A percentile compares a stretch with the other conserved stretches of the same genome.
Conservation (phyloP, 129 eudicot genomes). For the Escallonia herrerae region DNA sequence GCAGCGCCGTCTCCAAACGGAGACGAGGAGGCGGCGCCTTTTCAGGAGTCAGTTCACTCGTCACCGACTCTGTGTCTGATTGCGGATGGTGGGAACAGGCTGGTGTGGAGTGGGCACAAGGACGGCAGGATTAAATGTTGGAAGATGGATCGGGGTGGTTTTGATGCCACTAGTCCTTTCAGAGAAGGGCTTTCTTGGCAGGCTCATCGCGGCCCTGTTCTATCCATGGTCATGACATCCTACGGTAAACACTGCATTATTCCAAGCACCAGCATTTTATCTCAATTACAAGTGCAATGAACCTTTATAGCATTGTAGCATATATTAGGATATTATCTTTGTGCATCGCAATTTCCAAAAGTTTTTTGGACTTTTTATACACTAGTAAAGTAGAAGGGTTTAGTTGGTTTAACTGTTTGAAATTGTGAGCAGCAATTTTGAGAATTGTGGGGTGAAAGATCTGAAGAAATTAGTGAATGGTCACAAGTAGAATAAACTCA, state of each 20-base stretch:
- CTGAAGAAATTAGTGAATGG: too few relatives aligned
- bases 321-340: neutral
- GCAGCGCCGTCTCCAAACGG: constrained; percentile 6
- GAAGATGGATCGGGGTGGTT: constrained; percentile 43
- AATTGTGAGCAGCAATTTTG: too few relatives aligned
- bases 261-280: constrained; percentile 3
- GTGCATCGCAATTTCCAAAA: neutral
- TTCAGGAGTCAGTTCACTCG: constrained; percentile 41
- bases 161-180: constrained; percentile 20
- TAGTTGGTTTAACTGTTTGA: too few relatives aligned
- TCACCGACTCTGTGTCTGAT: constrained; percentile 56
- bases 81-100: constrained; percentile 59
- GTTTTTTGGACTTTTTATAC: constrained; percentile 1
- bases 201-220: constrained; percentile 83
- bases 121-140: constrained; percentile 91
- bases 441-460: too few relatives aligned
- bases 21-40: constrained; percentile 54
- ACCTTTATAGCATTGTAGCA: too few relatives aligned
- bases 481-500: too few relatives aligned
- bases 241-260: constrained; percentile 44
- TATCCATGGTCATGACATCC: constrained; percentile 63
- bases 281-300: too few relatives aligned
- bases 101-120: constrained; percentile 91
- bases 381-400: too few relatives aligned
- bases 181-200: constrained; percentile 68